Evolutionary conservation across 1,139 yeast species (phyloP), one percentile per base, ranked within the genome.

Genomic region (Geotrichum macrosporum): DNA sequence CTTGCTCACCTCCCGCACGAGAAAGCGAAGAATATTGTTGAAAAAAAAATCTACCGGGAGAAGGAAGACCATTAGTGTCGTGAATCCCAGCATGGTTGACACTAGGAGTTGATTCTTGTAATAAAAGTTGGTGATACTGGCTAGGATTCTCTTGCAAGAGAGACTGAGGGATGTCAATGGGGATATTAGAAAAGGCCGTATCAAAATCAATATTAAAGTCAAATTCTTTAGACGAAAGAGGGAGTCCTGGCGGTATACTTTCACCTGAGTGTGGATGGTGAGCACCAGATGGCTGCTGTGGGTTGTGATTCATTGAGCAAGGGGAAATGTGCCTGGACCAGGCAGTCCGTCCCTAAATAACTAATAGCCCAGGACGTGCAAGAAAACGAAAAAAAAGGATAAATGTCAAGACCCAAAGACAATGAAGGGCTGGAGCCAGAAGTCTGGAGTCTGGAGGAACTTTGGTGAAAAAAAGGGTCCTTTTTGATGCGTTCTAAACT

Each of bases 121-220:
- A 32, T 10, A 24, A 24, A 24, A 24, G 27, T 6, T 24, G 27
- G 6, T 24, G n/a, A n/a, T n/a, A n/a, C n/a, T n/a, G n/a, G n/a
- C n/a, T 10, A 10, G 27, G 27, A 24, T 24, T 24, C 10, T 24
- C 27, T 24, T 24, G 27, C 15, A 35, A 15, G n/a, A 35, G 9
- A 6, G 38, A 38, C 9, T 40, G 29, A 2, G 48, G 46, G 3
- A 48, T 33, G 16, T 48, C 47, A 12, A 48, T 36, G 6, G 52
- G 52, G 16, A 48, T 48, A 35, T 50, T 40, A 15, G 47, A 35
- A 31, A 50, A 50, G 2, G 52, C 52, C 8, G 50, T 46, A 19
- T 50, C 50, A 41, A 50, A 50, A 38, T 50, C 52, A 20, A 46
- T 36, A 19, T 38, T 43, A 31, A 50, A 50, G 24, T 50, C 52